Base-by-base conservation (phyloP, 139 green algal genomes). In the Zygnema cylindricum region DNA sequence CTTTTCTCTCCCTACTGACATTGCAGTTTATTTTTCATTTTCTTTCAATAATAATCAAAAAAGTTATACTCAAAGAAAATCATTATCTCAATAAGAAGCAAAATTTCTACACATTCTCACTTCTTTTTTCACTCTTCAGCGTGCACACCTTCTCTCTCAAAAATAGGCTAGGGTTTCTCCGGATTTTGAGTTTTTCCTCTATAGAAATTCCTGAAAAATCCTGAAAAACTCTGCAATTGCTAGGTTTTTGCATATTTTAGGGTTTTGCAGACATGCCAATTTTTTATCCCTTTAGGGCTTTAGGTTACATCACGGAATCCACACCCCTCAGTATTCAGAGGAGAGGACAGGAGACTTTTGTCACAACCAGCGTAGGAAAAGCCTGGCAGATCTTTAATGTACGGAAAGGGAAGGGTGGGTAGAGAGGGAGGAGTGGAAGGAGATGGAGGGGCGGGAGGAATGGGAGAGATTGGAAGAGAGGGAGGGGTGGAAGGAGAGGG, bases 301-400 rank as follows among this genome's bases (percentile, higher is more conserved):
- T 98, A 22, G 97, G 97, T 0, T 97, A 98, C 91, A 97, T 98
- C 77, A 97, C 94, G 1, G 96, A 98, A 36, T 92, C 94, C 33
- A 92, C 96, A 1, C 96, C 96, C 0, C 98, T 98, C 84, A 95
- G 92, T 0, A 93, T 97, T 1, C 93, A 96, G 71, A 88, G 95
- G 3, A 92, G 93, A 0, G 96, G 96, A 3, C 94, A 94, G 69
- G 95, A 98, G 77, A 94, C 92, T 0, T 98, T 93, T 75, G 95
- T 98, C 3, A 97, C 95, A 0, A 94, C 98, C 69, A 98, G 95
- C 81, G 95, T 98, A 0, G 97, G 97, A 23, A 96, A 96, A 36
- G 93, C 95, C 55, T 99, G 97, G 97, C 94, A 98, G 95, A 90
- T 98, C 0, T 98, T 98, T 87, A 96, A 98, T 87, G 86, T 90